These are phyloP conservation scores for Colletotrichum godetiae DNA, from an alignment of 2,329 filamentous ascomycete genomes.

Conservation along the genomic window DNA sequence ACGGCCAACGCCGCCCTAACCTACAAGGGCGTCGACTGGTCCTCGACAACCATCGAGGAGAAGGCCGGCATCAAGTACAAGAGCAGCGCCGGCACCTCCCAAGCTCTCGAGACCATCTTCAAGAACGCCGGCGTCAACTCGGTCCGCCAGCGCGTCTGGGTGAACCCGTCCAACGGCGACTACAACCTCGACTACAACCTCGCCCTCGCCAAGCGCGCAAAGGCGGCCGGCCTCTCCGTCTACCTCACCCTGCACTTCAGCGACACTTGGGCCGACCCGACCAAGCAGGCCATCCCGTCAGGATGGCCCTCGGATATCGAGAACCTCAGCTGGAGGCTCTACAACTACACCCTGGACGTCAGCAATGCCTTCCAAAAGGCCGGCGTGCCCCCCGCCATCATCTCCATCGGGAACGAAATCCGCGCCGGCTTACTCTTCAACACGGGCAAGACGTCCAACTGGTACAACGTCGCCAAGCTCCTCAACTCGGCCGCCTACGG, in stretches of 20 bases:
- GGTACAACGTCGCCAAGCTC: conserved; percentile 70
- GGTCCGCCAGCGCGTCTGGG: conserved; percentile 78
- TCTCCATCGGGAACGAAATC: conserved; percentile 82
- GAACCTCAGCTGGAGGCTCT: conserved; percentile 69
- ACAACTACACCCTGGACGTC: conserved; percentile 75
- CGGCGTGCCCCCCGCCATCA: conserved; percentile 67
- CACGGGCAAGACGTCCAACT: conserved; percentile 65
- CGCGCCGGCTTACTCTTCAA: conserved; percentile 75
- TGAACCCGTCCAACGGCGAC: conserved; percentile 71
- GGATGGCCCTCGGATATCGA: conserved; percentile 73
- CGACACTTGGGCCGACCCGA: conserved; percentile 79
- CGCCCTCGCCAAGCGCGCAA: conserved; percentile 72
- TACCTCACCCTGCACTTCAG: conserved; percentile 74
- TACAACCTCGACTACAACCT: conserved; percentile 80
- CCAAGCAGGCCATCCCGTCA: conserved; percentile 69
- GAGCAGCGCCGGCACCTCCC: conserved; percentile 60
- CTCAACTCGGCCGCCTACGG: conserved; percentile 73
- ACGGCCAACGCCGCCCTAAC: conserved; percentile 59
- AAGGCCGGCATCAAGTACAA: conserved; percentile 70
- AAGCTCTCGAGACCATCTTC: conserved; percentile 73
- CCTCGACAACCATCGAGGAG: conserved; percentile 74
- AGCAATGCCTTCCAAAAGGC: conserved; percentile 69
- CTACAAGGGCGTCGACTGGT: conserved; percentile 78
- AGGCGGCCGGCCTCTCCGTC: conserved; percentile 70
- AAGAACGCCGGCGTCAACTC: conserved; percentile 73